phyloP scores from a whole-genome alignment of 768 basidiomycete species.

The Dioszegia hungarica region DNA sequence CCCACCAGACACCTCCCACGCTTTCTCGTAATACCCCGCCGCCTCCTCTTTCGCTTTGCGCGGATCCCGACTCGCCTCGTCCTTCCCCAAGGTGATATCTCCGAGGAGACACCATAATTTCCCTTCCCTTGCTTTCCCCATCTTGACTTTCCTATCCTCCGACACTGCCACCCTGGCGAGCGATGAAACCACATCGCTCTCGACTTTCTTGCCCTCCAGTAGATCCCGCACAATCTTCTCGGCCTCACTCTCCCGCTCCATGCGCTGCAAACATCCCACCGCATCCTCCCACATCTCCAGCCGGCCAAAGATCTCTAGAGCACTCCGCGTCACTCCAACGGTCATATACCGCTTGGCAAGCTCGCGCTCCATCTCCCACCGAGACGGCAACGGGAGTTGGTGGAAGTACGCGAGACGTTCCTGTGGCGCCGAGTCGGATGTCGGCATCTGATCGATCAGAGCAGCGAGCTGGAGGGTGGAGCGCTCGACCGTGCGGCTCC shows the following conservation, averaged over 20 bases:
- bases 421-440: slow-evolving; percentile 64
- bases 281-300: slow-evolving; percentile 99
- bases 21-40: slow-evolving; percentile 67
- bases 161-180: slow-evolving; percentile 57
- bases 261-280: slow-evolving; percentile 74
- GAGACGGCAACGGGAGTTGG: slow-evolving; percentile 72
- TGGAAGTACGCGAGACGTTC: slow-evolving; percentile 80
- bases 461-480: slow-evolving; percentile 89
- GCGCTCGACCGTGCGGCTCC: slow-evolving; percentile 89
- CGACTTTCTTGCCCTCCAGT: slow-evolving; percentile 74
- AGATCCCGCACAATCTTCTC: slow-evolving; percentile 76
- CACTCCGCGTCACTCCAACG: slow-evolving; percentile 81
- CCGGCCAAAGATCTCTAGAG: slow-evolving; percentile 86
- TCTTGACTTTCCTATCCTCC: slow-evolving; percentile 32
- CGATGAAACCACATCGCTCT: slow-evolving; percentile 66
- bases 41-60: slow-evolving; percentile 61
- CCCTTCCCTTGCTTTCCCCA: slow-evolving; percentile 70
- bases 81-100: slow-evolving; percentile 57
- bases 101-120: slow-evolving; percentile 94
- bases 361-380: slow-evolving; percentile 91
- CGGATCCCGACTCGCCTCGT: slow-evolving; percentile 22
- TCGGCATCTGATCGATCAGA: slow-evolving; percentile 93
- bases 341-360: slow-evolving; percentile 75
- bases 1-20: slow-evolving; percentile 74
- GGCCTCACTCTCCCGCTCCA: slow-evolving; percentile 75